Base-by-base conservation (phyloP, 2,329 filamentous ascomycete species). In the Purpureocillium takamizusanense region DNA sequence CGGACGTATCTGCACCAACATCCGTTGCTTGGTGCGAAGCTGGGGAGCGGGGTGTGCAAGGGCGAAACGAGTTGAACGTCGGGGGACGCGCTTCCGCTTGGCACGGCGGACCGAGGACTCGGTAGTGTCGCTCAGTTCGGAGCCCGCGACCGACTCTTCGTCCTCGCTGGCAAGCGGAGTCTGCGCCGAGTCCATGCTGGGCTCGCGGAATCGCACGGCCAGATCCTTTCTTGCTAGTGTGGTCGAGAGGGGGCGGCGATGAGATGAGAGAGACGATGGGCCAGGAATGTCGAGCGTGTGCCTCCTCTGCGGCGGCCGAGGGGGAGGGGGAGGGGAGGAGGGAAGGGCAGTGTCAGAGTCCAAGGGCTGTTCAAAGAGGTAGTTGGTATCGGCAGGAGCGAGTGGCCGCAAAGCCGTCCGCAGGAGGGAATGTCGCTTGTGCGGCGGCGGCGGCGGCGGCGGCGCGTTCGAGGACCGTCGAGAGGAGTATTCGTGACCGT, bases 41-140 rank as follows among this genome's bases (percentile, higher is more conserved):
- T 70, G 65, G 45, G 82, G 67, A 42, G 81, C 68, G 0, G 84
- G 82, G 46, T 83, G 81, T 32, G 81, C 83, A 31, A 88, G 67
- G 38, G 76, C 68, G 55, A 75, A 87, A 7, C 68, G 71, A 3
- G 79, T 84, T 52, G 74, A 79, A 37, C 69, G 72, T 42, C 76
- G 68, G 4, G 63, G 59, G 1, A 59, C 49, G 9, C 69, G 66
- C 51, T 69, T 72, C 41, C 62, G 63, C 40, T 58, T 63, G 25
- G 55, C 59, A 37, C 59, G 52, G 12, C 57, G 56, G 18, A 51
- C 52, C 41, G 61, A 63, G 17, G 54, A 45, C 10, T 63, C 59
- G 37, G 67, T 65, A n/a, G 54, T 57, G 41, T 73, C 70, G 49
- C 68, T 73, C 21, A 66, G 41, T 31, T 62, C 62, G 17, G 67